Conservation (phyloP, 2,329 filamentous ascomycete species). For the Trichoderma koningii region DNA sequence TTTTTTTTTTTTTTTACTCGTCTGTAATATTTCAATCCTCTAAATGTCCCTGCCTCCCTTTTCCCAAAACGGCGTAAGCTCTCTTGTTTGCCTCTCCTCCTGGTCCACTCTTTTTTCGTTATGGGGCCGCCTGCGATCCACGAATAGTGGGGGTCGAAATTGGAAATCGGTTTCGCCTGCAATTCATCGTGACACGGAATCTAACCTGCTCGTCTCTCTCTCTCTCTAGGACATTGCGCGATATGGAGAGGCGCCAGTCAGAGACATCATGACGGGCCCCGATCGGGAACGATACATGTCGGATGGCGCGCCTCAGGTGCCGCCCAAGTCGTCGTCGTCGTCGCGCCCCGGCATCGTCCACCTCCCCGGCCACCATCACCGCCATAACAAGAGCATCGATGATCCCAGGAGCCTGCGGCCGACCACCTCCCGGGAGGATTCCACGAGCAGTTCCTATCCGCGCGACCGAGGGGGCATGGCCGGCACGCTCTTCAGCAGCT, state of each 20-base stretch:
- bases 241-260: constrained; percentile 76
- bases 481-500: constrained; percentile 47
- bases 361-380: constrained; percentile 63
- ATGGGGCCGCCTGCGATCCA: constrained; percentile 24
- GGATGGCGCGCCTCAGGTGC: constrained; percentile 51
- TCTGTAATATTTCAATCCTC: constrained; percentile 5
- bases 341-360: constrained; percentile 63
- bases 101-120: constrained; percentile 23
- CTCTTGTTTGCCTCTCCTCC: constrained; percentile 13
- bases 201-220: constrained; percentile 32
- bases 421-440: constrained; percentile 73
- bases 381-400: constrained; percentile 71
- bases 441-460: constrained; percentile 46
- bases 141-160: constrained; percentile 21
- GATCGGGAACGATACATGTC: constrained; percentile 67
- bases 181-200: constrained; percentile 24
- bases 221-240: constrained; percentile 66
- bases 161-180: constrained; percentile 13
- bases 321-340: constrained; percentile 64
- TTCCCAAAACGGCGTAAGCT: constrained; percentile 25
- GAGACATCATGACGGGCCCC: constrained; percentile 66
- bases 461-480: constrained; percentile 56
- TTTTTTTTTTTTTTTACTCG: neutral
- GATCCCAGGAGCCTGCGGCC: constrained; percentile 68
- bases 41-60: constrained; percentile 15